Evolutionary conservation across 495 filamentous ascomycete species (phyloP).

Genomic region (Pyrenula massariospora): DNA sequence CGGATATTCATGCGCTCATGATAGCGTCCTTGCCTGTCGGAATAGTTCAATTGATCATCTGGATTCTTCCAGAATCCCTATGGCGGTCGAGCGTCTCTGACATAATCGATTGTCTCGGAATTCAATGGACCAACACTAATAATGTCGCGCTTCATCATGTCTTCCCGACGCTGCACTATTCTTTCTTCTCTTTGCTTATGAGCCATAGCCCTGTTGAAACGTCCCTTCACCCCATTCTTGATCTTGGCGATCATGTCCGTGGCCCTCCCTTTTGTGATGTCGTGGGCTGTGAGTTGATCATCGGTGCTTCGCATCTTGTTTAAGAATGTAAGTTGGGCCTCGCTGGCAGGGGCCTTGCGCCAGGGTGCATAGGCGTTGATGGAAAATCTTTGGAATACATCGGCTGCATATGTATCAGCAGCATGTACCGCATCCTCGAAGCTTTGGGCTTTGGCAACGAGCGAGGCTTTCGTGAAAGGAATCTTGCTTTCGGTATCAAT

Average conservation of each 20-base stretch:
- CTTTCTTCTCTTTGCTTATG: constrained; percentile 23
- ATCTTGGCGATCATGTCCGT: constrained; percentile 89
- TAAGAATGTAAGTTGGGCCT: constrained; percentile 58
- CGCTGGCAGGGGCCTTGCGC: constrained; percentile 54
- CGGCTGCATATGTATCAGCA: constrained; percentile 66
- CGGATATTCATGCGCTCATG: no score
- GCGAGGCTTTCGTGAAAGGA: constrained; percentile 52
- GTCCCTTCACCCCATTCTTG: constrained; percentile 66
- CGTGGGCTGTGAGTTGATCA: constrained; percentile 36
- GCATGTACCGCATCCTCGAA: constrained; percentile 67
- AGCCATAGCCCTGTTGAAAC: constrained; percentile 42
- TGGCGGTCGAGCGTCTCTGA: neutral
- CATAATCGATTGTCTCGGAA: neutral
- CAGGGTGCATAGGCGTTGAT: constrained; percentile 51
- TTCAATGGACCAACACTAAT: neutral
- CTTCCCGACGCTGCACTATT: neutral
- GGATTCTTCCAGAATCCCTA: no score
- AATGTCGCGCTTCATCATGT: neutral
- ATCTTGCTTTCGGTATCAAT: constrained; percentile 23
- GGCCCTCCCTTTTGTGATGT: constrained; percentile 70
- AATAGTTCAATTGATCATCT: no score
- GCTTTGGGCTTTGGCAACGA: constrained; percentile 44
- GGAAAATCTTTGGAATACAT: constrained; percentile 45
- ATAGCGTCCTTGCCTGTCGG: no score
- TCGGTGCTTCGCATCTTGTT: constrained; percentile 50